Percentiles rank a stretch among this genome's conserved stretches.
Evolutionary conservation across 2,329 filamentous ascomycete genomes (phyloP).

Genomic region (Neonectria faginata): DNA sequence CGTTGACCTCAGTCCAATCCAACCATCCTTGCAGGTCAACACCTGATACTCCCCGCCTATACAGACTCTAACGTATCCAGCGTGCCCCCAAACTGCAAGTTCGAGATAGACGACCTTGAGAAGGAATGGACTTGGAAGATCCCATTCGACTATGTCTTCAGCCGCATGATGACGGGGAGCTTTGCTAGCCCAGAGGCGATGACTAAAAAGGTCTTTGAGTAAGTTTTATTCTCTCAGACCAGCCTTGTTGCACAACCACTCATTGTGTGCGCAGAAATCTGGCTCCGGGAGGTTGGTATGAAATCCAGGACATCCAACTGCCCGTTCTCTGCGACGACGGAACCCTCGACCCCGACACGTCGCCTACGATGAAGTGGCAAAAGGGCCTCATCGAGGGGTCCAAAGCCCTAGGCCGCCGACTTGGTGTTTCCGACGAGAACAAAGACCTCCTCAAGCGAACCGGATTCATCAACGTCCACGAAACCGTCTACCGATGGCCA

Average conservation of each 20-base stretch:
- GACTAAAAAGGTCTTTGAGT: neutral
- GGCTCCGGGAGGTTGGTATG: slow-evolving; percentile 48
- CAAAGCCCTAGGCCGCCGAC: slow-evolving; percentile 27
- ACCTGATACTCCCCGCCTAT: neutral
- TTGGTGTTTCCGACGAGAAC: neutral
- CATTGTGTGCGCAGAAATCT: slow-evolving; percentile 30
- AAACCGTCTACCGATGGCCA: slow-evolving; percentile 10
- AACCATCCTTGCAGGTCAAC: neutral
- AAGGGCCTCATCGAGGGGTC: slow-evolving; percentile 42
- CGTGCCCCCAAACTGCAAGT: slow-evolving; percentile 60
- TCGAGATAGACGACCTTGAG: slow-evolving; percentile 55
- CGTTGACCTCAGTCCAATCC: neutral
- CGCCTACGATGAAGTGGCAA: slow-evolving; percentile 28
- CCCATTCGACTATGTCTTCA: slow-evolving; percentile 53
- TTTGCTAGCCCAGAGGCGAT: slow-evolving; percentile 31
- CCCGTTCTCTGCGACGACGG: slow-evolving; percentile 47
- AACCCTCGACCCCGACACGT: slow-evolving; percentile 41
- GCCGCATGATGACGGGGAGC: slow-evolving; percentile 47
- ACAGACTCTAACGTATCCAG: slow-evolving; percentile 1
- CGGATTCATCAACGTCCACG: slow-evolving; percentile 9
- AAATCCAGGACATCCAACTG: slow-evolving; percentile 47
- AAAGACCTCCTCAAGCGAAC: neutral
- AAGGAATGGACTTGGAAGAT: slow-evolving; percentile 49
- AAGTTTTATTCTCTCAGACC: neutral
- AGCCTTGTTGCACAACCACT: slow-evolving; percentile 11